These are phyloP conservation scores for Stentor roeselii DNA, from an alignment of 73 alveolate genomes.

Conservation along the genomic window DNA sequence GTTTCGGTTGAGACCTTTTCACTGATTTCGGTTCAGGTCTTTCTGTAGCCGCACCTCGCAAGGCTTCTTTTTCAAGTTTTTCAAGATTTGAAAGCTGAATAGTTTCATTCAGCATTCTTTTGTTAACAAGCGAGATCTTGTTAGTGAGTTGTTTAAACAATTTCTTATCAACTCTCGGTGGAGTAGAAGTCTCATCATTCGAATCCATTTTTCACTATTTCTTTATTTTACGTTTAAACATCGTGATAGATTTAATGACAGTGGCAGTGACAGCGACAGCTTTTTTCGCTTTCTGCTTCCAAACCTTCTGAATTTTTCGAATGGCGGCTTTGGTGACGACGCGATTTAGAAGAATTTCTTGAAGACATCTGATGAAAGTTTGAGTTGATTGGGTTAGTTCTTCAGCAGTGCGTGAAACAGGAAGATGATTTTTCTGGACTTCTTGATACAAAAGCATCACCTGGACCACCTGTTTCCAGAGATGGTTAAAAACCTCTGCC, in stretches of 20 bases:
- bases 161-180: not conserved
- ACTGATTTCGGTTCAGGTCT: not conserved
- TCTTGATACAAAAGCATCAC: not conserved
- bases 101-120: not conserved
- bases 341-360: conserved; percentile 25
- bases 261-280: not conserved
- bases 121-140: not conserved
- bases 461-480: not conserved
- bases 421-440: no score
- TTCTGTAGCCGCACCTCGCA: not conserved
- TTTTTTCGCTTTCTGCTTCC: conserved; percentile 24
- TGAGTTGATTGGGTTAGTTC: not conserved
- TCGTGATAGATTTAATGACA: not conserved
- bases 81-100: not conserved
- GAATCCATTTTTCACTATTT: not conserved
- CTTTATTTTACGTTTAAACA: not conserved
- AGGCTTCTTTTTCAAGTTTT: not conserved
- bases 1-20: not conserved
- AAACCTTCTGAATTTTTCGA: not conserved
- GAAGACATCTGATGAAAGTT: conserved; percentile 29
- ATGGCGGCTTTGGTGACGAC: not conserved
- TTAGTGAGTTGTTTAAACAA: not conserved
- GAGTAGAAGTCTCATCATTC: not conserved
- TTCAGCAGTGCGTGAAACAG: not conserved
- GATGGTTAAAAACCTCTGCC: not conserved